Base-by-base conservation (phyloP, 495 filamentous ascomycete genomes). In the Aspergillus baeticus region DNA sequence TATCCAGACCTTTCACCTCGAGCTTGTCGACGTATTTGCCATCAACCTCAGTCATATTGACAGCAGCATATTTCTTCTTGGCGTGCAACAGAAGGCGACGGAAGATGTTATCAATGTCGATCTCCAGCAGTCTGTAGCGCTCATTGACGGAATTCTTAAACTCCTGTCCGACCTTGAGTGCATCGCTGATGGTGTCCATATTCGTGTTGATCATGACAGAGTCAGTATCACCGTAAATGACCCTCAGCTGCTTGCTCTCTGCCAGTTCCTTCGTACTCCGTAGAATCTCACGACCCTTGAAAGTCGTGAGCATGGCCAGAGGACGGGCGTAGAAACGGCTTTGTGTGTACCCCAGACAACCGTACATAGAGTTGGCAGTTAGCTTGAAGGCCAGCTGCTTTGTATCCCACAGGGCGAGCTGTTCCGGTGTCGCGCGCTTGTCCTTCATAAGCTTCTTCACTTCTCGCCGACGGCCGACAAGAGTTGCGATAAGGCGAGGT, bases 141-240 rank as follows among this genome's bases (percentile, higher is more conserved):
- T 96, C 89, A 64, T 98, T 98, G 71, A 98, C 87, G 13, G 81
- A 77, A 58, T 78, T 80, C 73, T 89, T 90, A 71, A 91, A 89
- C 45, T 90, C 87, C 52, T 84, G 84, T 36, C 95, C 95, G 47
- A 98, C 84, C 63, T 91, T 91, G 33, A 97, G 69, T 14, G 94
- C 92, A 60, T 96, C 93, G 26, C 88, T 86, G 26, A 98, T 89
- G 52, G 89, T 96, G 66, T 96, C 90, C 46, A 90, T 90, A 69
- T 96, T 96, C 44, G 94, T 96, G 63, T 98, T 98, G 73, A 98
- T 96, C 94, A 98, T 98, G 73, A 98, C 94, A 20, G 94, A 98
- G 69, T 98, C 94, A 20, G 94, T 98, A 74, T 98, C 94, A 73
- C 94, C 94, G 66, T 98, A 98, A 54, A 98, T 96, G 69, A 98